phyloP scores from a whole-genome alignment of 2,329 filamentous ascomycete species.

The Chrysoporthe austroafricana region DNA sequence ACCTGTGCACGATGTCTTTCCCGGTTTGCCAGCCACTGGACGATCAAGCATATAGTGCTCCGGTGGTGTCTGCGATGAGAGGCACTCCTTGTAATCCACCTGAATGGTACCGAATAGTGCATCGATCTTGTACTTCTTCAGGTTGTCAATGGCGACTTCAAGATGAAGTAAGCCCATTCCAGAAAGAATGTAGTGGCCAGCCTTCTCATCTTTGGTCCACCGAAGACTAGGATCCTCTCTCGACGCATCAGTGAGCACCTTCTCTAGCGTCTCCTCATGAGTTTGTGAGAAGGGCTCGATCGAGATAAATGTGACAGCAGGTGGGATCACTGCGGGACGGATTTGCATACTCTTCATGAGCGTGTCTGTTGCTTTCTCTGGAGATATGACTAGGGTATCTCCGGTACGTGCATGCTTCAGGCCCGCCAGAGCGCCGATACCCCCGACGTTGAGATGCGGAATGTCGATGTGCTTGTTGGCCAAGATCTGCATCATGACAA shows the following conservation, averaged over 20 bases:
- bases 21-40: slow-evolving; percentile 76
- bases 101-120: slow-evolving; percentile 88
- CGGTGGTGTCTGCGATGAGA: slow-evolving; percentile 60
- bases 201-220: slow-evolving; percentile 83
- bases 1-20: slow-evolving; percentile 76
- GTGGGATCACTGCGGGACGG: slow-evolving; percentile 84
- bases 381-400: slow-evolving; percentile 83
- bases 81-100: slow-evolving; percentile 90
- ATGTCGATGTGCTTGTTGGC: slow-evolving; percentile 87
- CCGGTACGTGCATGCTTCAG: slow-evolving; percentile 91
- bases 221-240: slow-evolving; percentile 92
- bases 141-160: slow-evolving; percentile 86
- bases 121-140: slow-evolving; percentile 86
- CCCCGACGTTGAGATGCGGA: slow-evolving; percentile 76
- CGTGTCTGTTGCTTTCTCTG: slow-evolving; percentile 65
- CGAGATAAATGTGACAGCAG: slow-evolving; percentile 95
- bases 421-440: slow-evolving; percentile 92
- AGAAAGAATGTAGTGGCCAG: slow-evolving; percentile 88
- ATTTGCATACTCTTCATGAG: slow-evolving; percentile 78
- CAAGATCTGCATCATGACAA: slow-evolving; percentile 85
- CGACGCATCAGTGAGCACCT: slow-evolving; percentile 75
- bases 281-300: slow-evolving; percentile 71
- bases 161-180: slow-evolving; percentile 97
- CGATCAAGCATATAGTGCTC: slow-evolving; percentile 73
- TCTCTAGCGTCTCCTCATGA: slow-evolving; percentile 77